These are phyloP conservation scores for Aureobasidium melanogenum DNA, from an alignment of 2,329 filamentous ascomycete species.

Conservation along the genomic window DNA sequence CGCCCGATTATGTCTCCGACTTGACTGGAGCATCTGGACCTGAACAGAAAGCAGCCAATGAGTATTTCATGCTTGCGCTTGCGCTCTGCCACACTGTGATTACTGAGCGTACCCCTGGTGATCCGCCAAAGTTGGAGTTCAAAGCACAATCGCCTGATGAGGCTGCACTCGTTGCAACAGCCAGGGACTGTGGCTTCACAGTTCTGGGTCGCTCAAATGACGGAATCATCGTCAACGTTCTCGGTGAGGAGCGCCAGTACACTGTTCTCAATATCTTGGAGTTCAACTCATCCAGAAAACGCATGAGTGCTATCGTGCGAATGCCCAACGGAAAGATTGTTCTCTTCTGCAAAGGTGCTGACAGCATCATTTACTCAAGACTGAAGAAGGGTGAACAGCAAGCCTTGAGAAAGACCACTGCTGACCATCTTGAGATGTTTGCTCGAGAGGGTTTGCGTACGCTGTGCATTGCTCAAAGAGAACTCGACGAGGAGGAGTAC, in stretches of 20 bases:
- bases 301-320: conserved; percentile 93
- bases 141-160: conserved; percentile 97
- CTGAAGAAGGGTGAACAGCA: conserved; percentile 77
- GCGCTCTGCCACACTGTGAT: conserved; percentile 97
- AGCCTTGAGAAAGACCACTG: conserved; percentile 73
- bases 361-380: conserved; percentile 93
- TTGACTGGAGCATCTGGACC: conserved; percentile 66
- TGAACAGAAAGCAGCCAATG: conserved; percentile 68
- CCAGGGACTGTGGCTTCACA: conserved; percentile 90
- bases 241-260: conserved; percentile 79
- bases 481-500: conserved; percentile 76
- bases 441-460: conserved; percentile 91
- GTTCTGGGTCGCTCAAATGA: conserved; percentile 73
- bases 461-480: conserved; percentile 80
- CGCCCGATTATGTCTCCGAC: conserved; percentile 80
- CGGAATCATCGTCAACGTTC: conserved; percentile 74
- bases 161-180: conserved; percentile 85
- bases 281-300: conserved; percentile 93
- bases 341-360: conserved; percentile 93
- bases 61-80: conserved; percentile 88
- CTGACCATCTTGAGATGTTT: conserved; percentile 94
- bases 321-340: conserved; percentile 89
- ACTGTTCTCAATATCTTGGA: conserved; percentile 89
- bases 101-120: conserved; percentile 79
- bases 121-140: conserved; percentile 84